phyloP scores from a whole-genome alignment of 2,329 filamentous ascomycete species.

The Curvularia lunata region DNA sequence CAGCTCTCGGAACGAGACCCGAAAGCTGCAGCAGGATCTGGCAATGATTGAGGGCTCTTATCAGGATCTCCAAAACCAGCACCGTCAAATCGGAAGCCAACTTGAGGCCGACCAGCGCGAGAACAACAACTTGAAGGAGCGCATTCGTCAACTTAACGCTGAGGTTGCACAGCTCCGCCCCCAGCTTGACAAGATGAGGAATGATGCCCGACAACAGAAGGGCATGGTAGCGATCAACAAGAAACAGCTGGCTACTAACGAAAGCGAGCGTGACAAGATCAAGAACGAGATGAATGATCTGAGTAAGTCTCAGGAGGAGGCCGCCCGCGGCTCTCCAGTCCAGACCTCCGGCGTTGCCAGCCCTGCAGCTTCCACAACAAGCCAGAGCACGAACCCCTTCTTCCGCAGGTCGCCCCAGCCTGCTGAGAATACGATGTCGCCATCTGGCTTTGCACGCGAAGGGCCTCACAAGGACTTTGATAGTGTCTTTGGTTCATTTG shows the following conservation, averaged over 20 bases:
- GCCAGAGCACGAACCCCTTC: conserved; percentile 88
- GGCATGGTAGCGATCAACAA: conserved; percentile 97
- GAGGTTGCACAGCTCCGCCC: conserved; percentile 86
- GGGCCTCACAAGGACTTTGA: conserved; percentile 67
- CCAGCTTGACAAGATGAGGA: conserved; percentile 89
- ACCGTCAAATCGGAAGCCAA: conserved; percentile 74
- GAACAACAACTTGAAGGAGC: conserved; percentile 83
- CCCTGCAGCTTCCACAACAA: conserved; percentile 67
- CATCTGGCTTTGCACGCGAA: conserved; percentile 55
- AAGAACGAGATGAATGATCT: conserved; percentile 78
- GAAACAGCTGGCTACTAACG: conserved; percentile 91
- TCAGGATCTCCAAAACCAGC: conserved; percentile 81
- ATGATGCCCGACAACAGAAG: conserved; percentile 92
- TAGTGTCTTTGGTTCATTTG: conserved; percentile 79
- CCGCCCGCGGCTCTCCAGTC: conserved; percentile 39
- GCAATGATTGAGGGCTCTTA: conserved; percentile 81
- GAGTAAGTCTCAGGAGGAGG: conserved; percentile 66
- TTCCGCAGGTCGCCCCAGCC: conserved; percentile 70
- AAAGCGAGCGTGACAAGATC: conserved; percentile 86
- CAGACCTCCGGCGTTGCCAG: conserved; percentile 64
- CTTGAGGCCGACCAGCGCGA: conserved; percentile 89
- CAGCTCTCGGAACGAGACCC: conserved; percentile 77
- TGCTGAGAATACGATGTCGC: conserved; percentile 59
- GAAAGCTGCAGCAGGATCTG: conserved; percentile 82
- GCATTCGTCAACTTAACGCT: conserved; percentile 80